These are phyloP conservation scores for Tephrocybe sp. DNA, from an alignment of 768 basidiomycete genomes.

Conservation along the genomic window DNA sequence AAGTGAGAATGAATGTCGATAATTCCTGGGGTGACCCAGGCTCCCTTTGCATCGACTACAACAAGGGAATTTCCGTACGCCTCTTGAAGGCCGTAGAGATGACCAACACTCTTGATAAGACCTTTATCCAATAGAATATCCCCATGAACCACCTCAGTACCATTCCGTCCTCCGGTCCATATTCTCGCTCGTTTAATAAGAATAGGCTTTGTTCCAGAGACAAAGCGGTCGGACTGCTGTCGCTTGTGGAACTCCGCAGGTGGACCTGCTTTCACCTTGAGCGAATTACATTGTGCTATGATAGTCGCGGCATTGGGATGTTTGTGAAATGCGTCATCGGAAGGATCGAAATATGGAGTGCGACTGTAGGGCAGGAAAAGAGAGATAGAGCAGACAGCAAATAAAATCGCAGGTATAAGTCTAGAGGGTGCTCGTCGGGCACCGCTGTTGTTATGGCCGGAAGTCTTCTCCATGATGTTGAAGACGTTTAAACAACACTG, in stretches of 20 bases:
- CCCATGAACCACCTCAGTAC: constrained; percentile 59
- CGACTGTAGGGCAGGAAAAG: constrained; percentile 1
- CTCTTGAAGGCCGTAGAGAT: constrained; percentile 29
- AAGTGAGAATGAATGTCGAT: constrained; percentile 70
- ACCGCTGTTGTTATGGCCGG: no score
- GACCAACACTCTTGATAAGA: constrained; percentile 58
- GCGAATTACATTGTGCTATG: constrained; percentile 41
- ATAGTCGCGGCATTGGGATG: constrained; percentile 23
- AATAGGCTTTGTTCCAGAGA: constrained; percentile 56
- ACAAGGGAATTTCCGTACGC: constrained; percentile 35
- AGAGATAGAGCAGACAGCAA: background rate
- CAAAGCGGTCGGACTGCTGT: constrained; percentile 62
- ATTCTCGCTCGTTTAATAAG: constrained; percentile 75
- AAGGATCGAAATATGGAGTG: background rate
- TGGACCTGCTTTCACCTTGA: constrained; percentile 39
- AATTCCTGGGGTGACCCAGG: constrained; percentile 81
- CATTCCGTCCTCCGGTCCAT: constrained; percentile 77
- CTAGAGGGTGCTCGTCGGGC: background rate
- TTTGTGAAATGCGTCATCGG: background rate
- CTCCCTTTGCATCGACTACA: constrained; percentile 59
- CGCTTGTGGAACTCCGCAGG: constrained; percentile 46
- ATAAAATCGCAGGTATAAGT: background rate
- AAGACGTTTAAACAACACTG: background rate
- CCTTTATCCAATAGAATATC: constrained; percentile 73
- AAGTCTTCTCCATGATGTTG: constrained; percentile 1